Base-by-base conservation (phyloP, 2,329 filamentous ascomycete species). In the Sarocladiaceae sp. region DNA sequence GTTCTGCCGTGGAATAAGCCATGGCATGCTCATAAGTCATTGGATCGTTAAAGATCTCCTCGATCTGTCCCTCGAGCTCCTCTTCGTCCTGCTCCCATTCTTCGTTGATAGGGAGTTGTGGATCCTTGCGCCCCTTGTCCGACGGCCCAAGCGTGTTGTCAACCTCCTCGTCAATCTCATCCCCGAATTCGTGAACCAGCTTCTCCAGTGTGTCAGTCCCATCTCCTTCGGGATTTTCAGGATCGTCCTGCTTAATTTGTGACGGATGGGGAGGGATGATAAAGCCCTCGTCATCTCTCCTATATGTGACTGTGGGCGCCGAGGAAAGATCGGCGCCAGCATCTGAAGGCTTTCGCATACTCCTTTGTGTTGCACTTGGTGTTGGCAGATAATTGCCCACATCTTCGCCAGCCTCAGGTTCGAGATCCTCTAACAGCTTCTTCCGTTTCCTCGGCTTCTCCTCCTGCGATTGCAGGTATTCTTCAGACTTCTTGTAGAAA, bases 61-160 rank as follows among this genome's bases (percentile, higher is more conserved):
- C 80, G 62, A 93, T 90, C 61, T 90, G 84, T 17, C 78, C 71
- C 61, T 89, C 86, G 1, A 92, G 72, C 46, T 80, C 77, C 56
- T 81, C 78, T 60, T 88, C 86, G 44, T 82, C 80, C 22, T 73
- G 71, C 51, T 79, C 76, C 80, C 82, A 84, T 53, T 84, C 83
- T 12, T 84, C 79, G 50, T 81, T 76, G 53, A 84, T 80, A 2
- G 74, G 77, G 46, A 84, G 66, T 25, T 76, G 74, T 1, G 76
- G 66, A 48, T 69, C 57, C 18, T 51, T 53, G 26, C 58, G 48
- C 36, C 60, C 59, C 50, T 53, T 55, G 17, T 53, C 40, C 3
- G 46, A 11, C 20, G 54, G 25, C 39, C 59, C 31, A 17, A 51
- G 49, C 54, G 57, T 55, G 33, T 53, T 52, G 4, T 61, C 60